A percentile compares a stretch with the other conserved stretches of the same genome.
Conservation (phyloP, 345 rosid species). For the Theobroma cacao region DNA sequence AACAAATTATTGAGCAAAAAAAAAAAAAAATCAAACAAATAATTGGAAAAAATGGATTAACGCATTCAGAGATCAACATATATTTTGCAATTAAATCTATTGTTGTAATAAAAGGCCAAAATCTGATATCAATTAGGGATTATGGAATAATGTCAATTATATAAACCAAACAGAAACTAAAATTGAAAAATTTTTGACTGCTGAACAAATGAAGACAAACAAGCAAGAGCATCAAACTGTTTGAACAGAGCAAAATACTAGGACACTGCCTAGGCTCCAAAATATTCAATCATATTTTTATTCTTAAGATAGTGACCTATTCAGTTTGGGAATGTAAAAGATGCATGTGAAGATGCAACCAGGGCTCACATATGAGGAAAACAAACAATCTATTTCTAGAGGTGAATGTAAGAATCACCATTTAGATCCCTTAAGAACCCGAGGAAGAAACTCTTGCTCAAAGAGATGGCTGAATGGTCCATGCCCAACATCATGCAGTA, state of each 20-base stretch:
- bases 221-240: background rate
- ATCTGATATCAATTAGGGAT: background rate
- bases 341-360: background rate
- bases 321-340: background rate
- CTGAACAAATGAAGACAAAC: background rate
- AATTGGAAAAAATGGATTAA: background rate
- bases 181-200: background rate
- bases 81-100: background rate
- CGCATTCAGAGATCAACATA: background rate
- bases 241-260: background rate
- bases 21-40: constrained; percentile 8
- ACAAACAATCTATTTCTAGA: background rate
- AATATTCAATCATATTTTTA: background rate
- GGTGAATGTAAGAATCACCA: constrained; percentile 34
- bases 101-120: background rate
- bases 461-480: constrained; percentile 81
- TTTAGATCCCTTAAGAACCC: constrained; percentile 31
- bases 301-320: background rate
- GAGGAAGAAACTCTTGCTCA: constrained; percentile 66
- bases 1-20: background rate
- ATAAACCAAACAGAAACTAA: background rate
- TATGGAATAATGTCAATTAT: background rate
- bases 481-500: constrained; percentile 78
- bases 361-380: background rate
- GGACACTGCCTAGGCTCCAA: background rate